These are phyloP conservation scores for Xylaria acuta DNA, from an alignment of 495 filamentous ascomycete genomes.

Conservation along the genomic window DNA sequence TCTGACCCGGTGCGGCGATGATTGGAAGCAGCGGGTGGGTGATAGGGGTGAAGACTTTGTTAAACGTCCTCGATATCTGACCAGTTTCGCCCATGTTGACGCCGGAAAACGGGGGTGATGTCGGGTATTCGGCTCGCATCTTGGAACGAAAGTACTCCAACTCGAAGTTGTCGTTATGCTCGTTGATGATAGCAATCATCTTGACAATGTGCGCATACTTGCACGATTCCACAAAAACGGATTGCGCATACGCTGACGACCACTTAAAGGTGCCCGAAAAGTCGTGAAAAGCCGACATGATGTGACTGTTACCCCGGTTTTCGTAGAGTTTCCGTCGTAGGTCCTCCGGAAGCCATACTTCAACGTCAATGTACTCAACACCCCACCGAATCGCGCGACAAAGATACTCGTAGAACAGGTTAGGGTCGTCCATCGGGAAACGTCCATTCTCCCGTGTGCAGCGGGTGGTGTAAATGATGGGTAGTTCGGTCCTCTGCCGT, in stretches of 20 bases:
- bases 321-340: slow-evolving; percentile 71
- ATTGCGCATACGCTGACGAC: slow-evolving; percentile 71
- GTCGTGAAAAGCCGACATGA: slow-evolving; percentile 88
- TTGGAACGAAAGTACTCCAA: slow-evolving; percentile 85
- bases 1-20: slow-evolving; percentile 82
- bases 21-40: slow-evolving; percentile 84
- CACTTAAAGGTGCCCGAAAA: slow-evolving; percentile 84
- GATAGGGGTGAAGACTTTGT: slow-evolving; percentile 84
- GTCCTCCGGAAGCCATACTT: slow-evolving; percentile 81
- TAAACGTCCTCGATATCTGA: slow-evolving; percentile 79
- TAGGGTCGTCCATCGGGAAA: slow-evolving; percentile 81
- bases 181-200: slow-evolving; percentile 82
- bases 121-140: slow-evolving; percentile 67
- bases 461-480: slow-evolving; percentile 84
- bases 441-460: slow-evolving; percentile 81
- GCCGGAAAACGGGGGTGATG: slow-evolving; percentile 73
- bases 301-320: slow-evolving; percentile 74
- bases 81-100: slow-evolving; percentile 87
- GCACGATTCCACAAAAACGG: slow-evolving; percentile 70
- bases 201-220: slow-evolving; percentile 84
- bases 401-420: slow-evolving; percentile 76
- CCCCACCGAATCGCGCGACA: slow-evolving; percentile 83
- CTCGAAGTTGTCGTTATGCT: slow-evolving; percentile 83
- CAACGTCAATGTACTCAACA: slow-evolving; percentile 86
- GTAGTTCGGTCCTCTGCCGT: slow-evolving; percentile 80